These are phyloP conservation scores for Colletotrichum caudatum DNA, from an alignment of 2,329 filamentous ascomycete species.

Conservation along the genomic window DNA sequence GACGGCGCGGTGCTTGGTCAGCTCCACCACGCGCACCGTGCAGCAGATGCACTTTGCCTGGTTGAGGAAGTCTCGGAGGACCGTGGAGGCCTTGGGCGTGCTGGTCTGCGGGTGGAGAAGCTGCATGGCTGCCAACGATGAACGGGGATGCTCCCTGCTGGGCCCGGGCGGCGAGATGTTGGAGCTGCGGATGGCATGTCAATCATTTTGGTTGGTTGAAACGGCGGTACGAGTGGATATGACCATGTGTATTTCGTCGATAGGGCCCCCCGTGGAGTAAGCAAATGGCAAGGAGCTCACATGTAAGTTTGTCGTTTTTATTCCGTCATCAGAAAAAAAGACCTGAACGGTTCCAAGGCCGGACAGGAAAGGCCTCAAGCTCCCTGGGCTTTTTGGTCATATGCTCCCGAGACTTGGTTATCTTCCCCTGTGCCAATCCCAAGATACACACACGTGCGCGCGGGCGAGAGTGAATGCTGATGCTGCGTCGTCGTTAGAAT, in stretches of 20 bases:
- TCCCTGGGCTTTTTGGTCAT: background rate
- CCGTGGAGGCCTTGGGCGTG: slow-evolving; percentile 36
- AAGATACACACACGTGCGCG: background rate
- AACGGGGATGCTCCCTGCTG: background rate
- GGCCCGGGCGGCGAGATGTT: background rate
- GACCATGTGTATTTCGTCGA: background rate
- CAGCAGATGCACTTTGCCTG: slow-evolving; percentile 39
- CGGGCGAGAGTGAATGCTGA: background rate
- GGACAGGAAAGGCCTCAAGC: background rate
- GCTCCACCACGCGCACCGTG: slow-evolving; percentile 40
- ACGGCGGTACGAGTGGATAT: no score
- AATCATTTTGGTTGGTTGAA: background rate
- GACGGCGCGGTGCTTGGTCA: slow-evolving; percentile 39
- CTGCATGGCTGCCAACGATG: slow-evolving; percentile 22
- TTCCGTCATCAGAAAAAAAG: slow-evolving; percentile 33
- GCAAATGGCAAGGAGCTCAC: slow-evolving; percentile 27
- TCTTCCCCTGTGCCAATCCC: background rate
- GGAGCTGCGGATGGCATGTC: slow-evolving; percentile 18
- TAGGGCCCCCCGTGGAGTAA: background rate
- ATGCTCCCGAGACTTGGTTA: slow-evolving; percentile 1
- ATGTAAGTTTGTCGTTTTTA: background rate
- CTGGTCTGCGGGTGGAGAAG: slow-evolving; percentile 41
- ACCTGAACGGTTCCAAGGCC: slow-evolving; percentile 1
- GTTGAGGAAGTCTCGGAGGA: slow-evolving; percentile 38
- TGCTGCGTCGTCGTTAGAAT: slow-evolving; percentile 6